These are phyloP conservation scores for Stylonectria norvegica DNA, from an alignment of 2,329 filamentous ascomycete species.

Conservation along the genomic window DNA sequence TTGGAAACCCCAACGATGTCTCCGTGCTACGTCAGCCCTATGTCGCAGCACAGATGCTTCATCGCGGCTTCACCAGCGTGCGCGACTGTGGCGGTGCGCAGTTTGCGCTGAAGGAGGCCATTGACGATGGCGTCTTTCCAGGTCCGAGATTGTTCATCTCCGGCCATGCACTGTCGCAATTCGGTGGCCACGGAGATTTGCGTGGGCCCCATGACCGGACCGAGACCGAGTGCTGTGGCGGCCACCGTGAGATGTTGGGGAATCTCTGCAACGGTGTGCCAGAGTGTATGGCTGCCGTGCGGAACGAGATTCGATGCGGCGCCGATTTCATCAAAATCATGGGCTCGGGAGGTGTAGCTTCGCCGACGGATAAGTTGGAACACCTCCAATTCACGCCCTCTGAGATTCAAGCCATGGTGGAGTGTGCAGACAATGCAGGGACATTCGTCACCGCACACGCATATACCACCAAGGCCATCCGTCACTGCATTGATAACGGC, in stretches of 20 bases:
- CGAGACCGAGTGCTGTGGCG: slow-evolving; percentile 42
- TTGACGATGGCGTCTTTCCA: slow-evolving; percentile 49
- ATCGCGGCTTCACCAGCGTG: slow-evolving; percentile 55
- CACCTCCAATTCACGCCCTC: slow-evolving; percentile 53
- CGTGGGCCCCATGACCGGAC: slow-evolving; percentile 35
- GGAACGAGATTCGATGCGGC: slow-evolving; percentile 53
- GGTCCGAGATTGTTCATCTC: slow-evolving; percentile 55
- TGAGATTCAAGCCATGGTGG: slow-evolving; percentile 52
- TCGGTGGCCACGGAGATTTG: slow-evolving; percentile 55
- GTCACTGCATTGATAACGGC: slow-evolving; percentile 53
- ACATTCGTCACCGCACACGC: slow-evolving; percentile 57
- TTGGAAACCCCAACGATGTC: slow-evolving; percentile 32
- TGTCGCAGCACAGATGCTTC: slow-evolving; percentile 46
- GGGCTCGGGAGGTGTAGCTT: slow-evolving; percentile 54
- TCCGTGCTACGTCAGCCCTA: slow-evolving; percentile 45
- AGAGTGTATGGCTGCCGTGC: slow-evolving; percentile 48
- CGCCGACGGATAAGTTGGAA: slow-evolving; percentile 50
- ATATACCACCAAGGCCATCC: slow-evolving; percentile 52
- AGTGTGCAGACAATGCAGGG: slow-evolving; percentile 44
- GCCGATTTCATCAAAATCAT: slow-evolving; percentile 63
- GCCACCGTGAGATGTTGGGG: slow-evolving; percentile 32
- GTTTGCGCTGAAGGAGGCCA: slow-evolving; percentile 51
- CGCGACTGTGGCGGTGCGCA: slow-evolving; percentile 57
- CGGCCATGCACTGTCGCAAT: slow-evolving; percentile 52
- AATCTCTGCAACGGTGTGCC: slow-evolving; percentile 51